Conservation (phyloP, 108 stramenopile genomes). For the Epithemia pelagica region DNA sequence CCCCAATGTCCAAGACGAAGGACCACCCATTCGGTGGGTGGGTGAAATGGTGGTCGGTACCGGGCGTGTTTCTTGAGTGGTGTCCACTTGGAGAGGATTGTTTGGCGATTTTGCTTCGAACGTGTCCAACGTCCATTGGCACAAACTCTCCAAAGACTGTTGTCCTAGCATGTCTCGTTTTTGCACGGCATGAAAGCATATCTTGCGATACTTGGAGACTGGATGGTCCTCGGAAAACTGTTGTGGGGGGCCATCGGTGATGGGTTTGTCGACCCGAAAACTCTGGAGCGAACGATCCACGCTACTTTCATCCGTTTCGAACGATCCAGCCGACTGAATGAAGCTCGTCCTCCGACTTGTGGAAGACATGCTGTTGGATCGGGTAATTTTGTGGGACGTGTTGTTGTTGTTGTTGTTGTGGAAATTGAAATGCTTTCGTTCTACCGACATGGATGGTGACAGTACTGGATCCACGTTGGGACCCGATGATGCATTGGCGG, state of each 20-base stretch:
- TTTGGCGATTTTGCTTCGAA: neutral
- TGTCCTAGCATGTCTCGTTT: neutral
- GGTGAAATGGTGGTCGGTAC: neutral
- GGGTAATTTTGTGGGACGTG: neutral
- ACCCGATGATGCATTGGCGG: constrained; percentile 27
- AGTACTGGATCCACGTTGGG: neutral
- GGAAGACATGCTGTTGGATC: neutral
- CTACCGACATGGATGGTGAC: neutral
- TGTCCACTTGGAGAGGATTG: neutral
- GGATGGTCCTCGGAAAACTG: neutral
- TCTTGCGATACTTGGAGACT: neutral
- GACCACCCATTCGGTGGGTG: neutral
- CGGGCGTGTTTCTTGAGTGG: neutral
- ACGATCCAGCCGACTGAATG: neutral
- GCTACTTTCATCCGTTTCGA: neutral
- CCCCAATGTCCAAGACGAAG: neutral
- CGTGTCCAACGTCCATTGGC: neutral
- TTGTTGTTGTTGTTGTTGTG: neutral
- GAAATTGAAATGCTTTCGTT: neutral
- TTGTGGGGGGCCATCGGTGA: neutral
- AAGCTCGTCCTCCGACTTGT: neutral
- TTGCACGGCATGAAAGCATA: neutral
- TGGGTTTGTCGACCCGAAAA: neutral
- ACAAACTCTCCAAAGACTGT: neutral
- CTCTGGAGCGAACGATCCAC: neutral